phyloP scores from a whole-genome alignment of 805 yeast genomes.

The Cyberlindnera meyerae region DNA sequence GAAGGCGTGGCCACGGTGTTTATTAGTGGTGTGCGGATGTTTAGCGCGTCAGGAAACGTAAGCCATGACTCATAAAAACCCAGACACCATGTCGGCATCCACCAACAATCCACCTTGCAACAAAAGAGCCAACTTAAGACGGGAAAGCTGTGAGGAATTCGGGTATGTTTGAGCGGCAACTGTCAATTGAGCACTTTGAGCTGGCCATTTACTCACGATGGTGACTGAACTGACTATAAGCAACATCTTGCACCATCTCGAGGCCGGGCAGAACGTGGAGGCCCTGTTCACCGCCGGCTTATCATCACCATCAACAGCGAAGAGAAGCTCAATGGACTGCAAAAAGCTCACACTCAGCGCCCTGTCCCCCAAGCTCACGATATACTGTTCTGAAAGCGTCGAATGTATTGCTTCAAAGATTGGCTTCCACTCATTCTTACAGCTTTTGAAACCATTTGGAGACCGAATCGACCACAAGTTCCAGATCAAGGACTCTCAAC shows the following conservation, averaged over 20 bases:
- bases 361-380: constrained; percentile 48
- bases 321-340: constrained; percentile 24
- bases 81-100: too few species aligned
- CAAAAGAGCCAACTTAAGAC: too few species aligned
- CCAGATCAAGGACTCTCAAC: constrained; percentile 47
- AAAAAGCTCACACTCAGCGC: constrained; percentile 32
- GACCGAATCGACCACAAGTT: constrained; percentile 44
- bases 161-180: too few species aligned
- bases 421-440: constrained; percentile 41
- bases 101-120: too few species aligned
- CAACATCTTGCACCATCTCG: constrained; percentile 18
- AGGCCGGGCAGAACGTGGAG: constrained; percentile 15
- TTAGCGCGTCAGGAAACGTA: too few species aligned
- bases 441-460: constrained; percentile 51
- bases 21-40: too few species aligned
- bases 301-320: constrained; percentile 7
- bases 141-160: too few species aligned
- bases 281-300: constrained; percentile 10
- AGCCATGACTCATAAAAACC: too few species aligned
- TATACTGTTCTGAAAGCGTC: constrained; percentile 42
- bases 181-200: too few species aligned
- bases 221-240: constrained; percentile 13
- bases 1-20: too few species aligned
- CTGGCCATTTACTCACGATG: too few species aligned
- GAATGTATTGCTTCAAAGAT: constrained; percentile 38